phyloP scores from a whole-genome alignment of 2,329 filamentous ascomycete genomes.

The Didymella pomorum region DNA sequence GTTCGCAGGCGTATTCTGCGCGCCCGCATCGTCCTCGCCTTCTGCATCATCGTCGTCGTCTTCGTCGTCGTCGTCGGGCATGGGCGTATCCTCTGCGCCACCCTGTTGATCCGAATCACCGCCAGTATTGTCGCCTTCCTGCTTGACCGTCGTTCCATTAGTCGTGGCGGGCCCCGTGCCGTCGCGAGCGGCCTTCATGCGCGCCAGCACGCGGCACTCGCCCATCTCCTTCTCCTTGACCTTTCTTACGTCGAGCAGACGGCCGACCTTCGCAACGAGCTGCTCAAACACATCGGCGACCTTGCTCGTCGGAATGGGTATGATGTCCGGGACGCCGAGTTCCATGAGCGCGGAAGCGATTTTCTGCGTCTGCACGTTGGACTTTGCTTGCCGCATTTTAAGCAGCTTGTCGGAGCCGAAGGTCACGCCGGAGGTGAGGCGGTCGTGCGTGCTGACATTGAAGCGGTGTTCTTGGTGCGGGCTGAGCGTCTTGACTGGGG shows the following conservation, averaged over 20 bases:
- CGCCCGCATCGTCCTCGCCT: conserved; percentile 33
- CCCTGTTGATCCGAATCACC: conserved; percentile 5
- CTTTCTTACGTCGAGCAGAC: conserved; percentile 76
- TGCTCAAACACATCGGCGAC: conserved; percentile 76
- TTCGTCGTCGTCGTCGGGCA: conserved; percentile 38
- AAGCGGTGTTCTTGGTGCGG: conserved; percentile 80
- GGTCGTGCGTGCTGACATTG: conserved; percentile 85
- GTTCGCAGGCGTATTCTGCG: conserved; percentile 13
- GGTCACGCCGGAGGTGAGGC: conserved; percentile 82
- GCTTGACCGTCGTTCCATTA: conserved; percentile 22
- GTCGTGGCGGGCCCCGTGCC: conserved; percentile 12
- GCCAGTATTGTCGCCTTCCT: conserved; percentile 11
- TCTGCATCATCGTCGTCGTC: conserved; percentile 35
- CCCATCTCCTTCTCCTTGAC: conserved; percentile 77
- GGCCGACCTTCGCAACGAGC: conserved; percentile 72
- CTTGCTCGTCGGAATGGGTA: conserved; percentile 76
- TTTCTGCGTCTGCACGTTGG: conserved; percentile 75
- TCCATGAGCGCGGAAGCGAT: conserved; percentile 77
- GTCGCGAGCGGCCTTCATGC: conserved; percentile 47
- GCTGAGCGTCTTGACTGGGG: conserved; percentile 62
- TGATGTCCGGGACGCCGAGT: conserved; percentile 72
- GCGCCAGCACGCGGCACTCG: conserved; percentile 59
- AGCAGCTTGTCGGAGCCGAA: conserved; percentile 87
- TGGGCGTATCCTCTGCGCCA: conserved; percentile 42
- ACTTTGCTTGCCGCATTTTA: conserved; percentile 80